Evolutionary conservation across 352 stramenopile genomes (phyloP), one percentile per base, ranked within the genome.

Genomic region (Globisporangium splendens): DNA sequence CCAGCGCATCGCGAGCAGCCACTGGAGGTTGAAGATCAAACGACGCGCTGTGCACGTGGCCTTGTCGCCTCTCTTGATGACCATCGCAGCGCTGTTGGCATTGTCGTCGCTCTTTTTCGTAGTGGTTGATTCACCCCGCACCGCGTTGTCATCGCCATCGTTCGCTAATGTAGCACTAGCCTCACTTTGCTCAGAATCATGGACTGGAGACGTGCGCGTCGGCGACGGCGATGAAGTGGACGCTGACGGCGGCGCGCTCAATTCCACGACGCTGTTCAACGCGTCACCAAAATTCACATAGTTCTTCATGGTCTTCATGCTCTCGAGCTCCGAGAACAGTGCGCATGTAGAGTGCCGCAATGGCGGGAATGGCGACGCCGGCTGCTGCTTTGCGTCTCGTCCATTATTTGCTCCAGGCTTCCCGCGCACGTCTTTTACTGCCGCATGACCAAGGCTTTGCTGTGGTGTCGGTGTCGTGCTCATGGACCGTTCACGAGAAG

Each of bases 21-120:
- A 92, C 59, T 90, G 77, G 50, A 92, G 56, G 48, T 86, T 86
- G 63, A 89, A 83, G 21, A 90, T 52, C 58, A 92, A 38, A 17
- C 79, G 69, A 13, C 76, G 66, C 0, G 76, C 79, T 3, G 77
- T 90, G 60, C 71, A 88, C 0, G 72, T 70, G 54, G 77, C 70
- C 49, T 75, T 73, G 21, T 61, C 68, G 31, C 63, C 65, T 18
- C 60, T 54, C 33, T 62, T 54, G 62, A 79, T 75, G 31, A 63
- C 48, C 33, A 73, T 64, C 39, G 59, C 60, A 1, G 42, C 61
- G n/a, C 61, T 46, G 31, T 63, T 57, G 48, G 51, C 35, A 24
- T 56, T 52, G 13, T 81, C 72, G 12, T 60, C 62, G 18, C 63
- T 65, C 5, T 60, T 60, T 7, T 74, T 57, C 8, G 47, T 35